These are phyloP conservation scores for Uronychia setigera DNA, from an alignment of 73 alveolate species.

Conservation along the genomic window DNA sequence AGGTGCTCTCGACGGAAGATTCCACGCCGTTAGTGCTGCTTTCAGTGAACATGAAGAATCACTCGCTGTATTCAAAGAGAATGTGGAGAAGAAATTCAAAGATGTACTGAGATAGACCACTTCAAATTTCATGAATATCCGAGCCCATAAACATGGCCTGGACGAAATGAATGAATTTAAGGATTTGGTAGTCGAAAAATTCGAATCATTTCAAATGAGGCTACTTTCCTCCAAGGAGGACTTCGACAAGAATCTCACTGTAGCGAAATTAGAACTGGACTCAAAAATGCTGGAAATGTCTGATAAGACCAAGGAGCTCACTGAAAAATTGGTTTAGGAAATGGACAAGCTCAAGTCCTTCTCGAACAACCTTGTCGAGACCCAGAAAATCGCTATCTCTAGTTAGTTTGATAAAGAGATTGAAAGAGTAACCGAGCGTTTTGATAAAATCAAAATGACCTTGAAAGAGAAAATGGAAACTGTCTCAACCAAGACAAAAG, in stretches of 20 bases:
- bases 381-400: background rate
- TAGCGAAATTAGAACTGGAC: background rate
- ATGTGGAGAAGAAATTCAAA: background rate
- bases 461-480: background rate
- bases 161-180: background rate
- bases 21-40: background rate
- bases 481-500: background rate
- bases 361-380: background rate
- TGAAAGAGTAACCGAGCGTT: background rate
- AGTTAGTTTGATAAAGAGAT: background rate
- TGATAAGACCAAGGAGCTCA: background rate
- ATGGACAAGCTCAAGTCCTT: background rate
- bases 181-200: background rate
- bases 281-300: background rate
- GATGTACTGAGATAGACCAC: background rate
- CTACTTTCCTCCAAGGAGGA: background rate
- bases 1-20: background rate
- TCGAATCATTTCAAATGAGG: background rate
- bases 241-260: background rate
- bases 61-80: background rate
- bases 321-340: background rate
- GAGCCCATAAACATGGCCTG: background rate
- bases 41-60: background rate
- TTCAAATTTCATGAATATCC: background rate
- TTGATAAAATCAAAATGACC: background rate